Evolutionary conservation across 164 flowering plant genomes (phyloP), one percentile per base, ranked within the genome.

Genomic region (Chimonanthus praecox): DNA sequence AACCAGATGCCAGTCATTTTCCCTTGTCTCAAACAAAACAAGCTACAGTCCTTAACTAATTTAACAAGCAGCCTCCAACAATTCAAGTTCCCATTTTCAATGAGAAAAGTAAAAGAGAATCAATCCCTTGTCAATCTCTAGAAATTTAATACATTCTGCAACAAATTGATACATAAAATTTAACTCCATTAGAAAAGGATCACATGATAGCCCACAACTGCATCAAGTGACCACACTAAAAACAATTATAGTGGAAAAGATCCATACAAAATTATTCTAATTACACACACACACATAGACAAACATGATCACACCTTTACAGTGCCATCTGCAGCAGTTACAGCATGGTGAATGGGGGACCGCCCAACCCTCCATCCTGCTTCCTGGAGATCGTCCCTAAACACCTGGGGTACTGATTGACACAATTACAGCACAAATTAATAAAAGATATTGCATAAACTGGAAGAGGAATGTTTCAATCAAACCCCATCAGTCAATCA

Each of bases 341-440:
- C 96, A 7, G 81, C 67, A 9, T 64, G 83, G 73, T 87, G 89
- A 70, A 96, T 72, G 0, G 93, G 88, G 7, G 97, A 96, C 63
- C 99, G 83, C 45, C 99, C 97, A 7, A 96, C 89, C 72, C 71
- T 89, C 97, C 97, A 96, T 69, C 99, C 99, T 18, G 90, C 88
- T 80, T 92, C 94, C 68, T 83, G 78, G 71, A 96, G 90, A 58
- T 82, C 86, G 78, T 81, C 87, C 79, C 99, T 87, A 70, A 96
- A 96, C 50, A 91, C 89, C 80, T 81, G 88, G 54, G 99, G 99
- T 84, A 94, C 99, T 96, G 73, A 66, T 48, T 73, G 70, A 33
- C 4, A 3, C 2, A 66, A 45, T 63, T 63, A n/a, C 44, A 20
- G 4, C 68, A 7, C 68, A 66, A 66, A 66, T 43, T 13, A 66